Conservation (phyloP, 2,329 filamentous ascomycete species). For the Rutstroemia sp. region DNA sequence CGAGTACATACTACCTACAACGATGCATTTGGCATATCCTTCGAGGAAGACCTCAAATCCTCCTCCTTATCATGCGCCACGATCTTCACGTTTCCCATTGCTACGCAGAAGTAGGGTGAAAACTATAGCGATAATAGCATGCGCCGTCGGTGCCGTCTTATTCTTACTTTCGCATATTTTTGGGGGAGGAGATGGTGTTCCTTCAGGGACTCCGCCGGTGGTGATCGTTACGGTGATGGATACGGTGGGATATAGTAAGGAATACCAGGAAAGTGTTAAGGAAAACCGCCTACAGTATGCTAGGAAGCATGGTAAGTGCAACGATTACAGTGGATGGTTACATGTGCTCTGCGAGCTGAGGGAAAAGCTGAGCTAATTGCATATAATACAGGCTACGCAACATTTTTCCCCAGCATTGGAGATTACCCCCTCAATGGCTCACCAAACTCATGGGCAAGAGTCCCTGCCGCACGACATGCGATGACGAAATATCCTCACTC, state of each 20-base stretch:
- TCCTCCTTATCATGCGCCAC: conserved; percentile 56
- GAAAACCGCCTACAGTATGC: conserved; percentile 84
- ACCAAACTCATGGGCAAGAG: conserved; percentile 62
- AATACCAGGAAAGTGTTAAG: conserved; percentile 66
- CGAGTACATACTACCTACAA: conserved; percentile 17
- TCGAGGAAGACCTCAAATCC: conserved; percentile 76
- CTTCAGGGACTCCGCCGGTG: conserved; percentile 50
- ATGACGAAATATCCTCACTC: conserved; percentile 71
- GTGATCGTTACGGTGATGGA: conserved; percentile 87
- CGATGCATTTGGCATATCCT: conserved; percentile 86
- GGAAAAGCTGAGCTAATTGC: neutral
- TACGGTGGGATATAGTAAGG: conserved; percentile 50
- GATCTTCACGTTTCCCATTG: conserved; percentile 46
- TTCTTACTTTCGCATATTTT: conserved; percentile 46
- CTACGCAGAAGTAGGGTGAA: conserved; percentile 57
- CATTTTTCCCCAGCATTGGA: conserved; percentile 70
- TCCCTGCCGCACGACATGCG: conserved; percentile 84
- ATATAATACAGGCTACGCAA: conserved; percentile 62
- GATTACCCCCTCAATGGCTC: conserved; percentile 64
- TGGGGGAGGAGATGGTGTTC: conserved; percentile 29
- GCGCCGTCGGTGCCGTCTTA: conserved; percentile 36
- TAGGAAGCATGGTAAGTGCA: conserved; percentile 65
- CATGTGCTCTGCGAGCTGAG: neutral
- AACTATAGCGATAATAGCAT: conserved; percentile 42
- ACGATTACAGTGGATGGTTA: neutral